These are phyloP conservation scores for Fusarium robinianum DNA, from an alignment of 2,329 filamentous ascomycete genomes.

Conservation along the genomic window DNA sequence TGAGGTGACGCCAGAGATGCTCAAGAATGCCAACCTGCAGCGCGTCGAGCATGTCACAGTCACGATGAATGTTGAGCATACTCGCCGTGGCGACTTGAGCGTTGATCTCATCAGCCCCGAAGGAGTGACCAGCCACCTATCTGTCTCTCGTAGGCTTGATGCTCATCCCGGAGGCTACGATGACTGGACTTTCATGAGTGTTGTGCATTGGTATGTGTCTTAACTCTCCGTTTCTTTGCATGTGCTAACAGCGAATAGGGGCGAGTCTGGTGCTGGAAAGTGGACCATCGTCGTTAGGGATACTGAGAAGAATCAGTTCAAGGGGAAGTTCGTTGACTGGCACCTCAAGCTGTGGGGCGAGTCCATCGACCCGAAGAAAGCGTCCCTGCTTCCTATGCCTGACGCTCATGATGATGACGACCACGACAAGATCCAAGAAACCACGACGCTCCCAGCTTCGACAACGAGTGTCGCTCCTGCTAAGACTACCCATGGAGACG, in stretches of 20 bases:
- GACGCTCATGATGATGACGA: constrained; percentile 82
- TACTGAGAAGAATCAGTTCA: constrained; percentile 73
- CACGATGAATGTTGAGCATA: constrained; percentile 94
- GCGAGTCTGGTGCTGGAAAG: constrained; percentile 81
- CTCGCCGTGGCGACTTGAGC: constrained; percentile 84
- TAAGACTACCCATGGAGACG: constrained; percentile 50
- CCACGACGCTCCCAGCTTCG: constrained; percentile 59
- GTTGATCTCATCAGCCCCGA: constrained; percentile 87
- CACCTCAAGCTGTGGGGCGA: constrained; percentile 94
- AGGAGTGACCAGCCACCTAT: constrained; percentile 81
- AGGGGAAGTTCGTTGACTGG: constrained; percentile 86
- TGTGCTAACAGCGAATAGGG: constrained; percentile 60
- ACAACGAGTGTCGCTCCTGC: constrained; percentile 60
- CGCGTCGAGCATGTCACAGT: constrained; percentile 93
- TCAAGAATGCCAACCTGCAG: constrained; percentile 80
- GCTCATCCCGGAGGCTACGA: constrained; percentile 70
- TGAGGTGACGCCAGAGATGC: constrained; percentile 78
- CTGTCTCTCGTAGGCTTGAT: constrained; percentile 74
- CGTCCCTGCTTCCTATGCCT: constrained; percentile 78
- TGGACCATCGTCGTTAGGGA: constrained; percentile 95
- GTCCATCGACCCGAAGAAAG: constrained; percentile 73
- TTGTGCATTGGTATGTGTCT: constrained; percentile 81
- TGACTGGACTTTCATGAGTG: constrained; percentile 99
- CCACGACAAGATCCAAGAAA: constrained; percentile 68
- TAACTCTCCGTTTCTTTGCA: rapidly evolving